Evolutionary conservation across 139 green algal genomes (phyloP).

Genomic region (Yamagishiella unicocca): DNA sequence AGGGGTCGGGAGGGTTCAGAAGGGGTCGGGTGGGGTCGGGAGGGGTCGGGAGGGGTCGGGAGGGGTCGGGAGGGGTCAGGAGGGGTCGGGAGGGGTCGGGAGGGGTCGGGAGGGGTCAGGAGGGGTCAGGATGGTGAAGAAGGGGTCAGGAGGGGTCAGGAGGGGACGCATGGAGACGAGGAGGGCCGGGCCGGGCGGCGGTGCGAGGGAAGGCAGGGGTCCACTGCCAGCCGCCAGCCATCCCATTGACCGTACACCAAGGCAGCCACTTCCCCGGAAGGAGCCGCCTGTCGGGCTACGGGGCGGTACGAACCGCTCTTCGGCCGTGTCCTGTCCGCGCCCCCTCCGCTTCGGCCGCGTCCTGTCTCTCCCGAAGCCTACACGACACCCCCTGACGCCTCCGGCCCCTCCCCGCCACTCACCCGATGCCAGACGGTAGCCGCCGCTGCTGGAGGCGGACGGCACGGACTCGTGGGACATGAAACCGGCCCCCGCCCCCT

Average conservation of each 20-base stretch:
- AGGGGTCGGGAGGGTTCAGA: not conserved
- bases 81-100: not conserved
- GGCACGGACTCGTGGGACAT: constrained; percentile 58
- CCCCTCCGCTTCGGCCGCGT: not conserved
- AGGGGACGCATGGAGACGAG: too few relatives aligned
- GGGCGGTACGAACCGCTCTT: too few relatives aligned
- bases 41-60: not conserved
- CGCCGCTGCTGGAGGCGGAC: not conserved
- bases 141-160: too few relatives aligned
- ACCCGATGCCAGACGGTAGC: not conserved
- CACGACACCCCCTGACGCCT: not conserved
- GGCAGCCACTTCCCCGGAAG: too few relatives aligned
- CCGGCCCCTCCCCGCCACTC: not conserved
- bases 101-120: not conserved
- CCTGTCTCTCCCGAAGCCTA: not conserved
- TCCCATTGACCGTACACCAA: too few relatives aligned
- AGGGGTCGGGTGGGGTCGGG: not conserved
- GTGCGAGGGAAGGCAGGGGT: too few relatives aligned
- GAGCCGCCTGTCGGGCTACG: too few relatives aligned
- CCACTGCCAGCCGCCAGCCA: too few relatives aligned
- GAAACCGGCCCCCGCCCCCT: constrained; percentile 38
- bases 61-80: not conserved
- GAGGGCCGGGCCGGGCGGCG: too few relatives aligned
- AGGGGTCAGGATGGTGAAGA: not conserved
- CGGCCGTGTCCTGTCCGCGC: not conserved